Percentiles rank a stretch among this genome's conserved stretches.
Evolutionary conservation across 1,284 basidiomycete genomes (phyloP).

Genomic region (Ceratobasidium papillatum): DNA sequence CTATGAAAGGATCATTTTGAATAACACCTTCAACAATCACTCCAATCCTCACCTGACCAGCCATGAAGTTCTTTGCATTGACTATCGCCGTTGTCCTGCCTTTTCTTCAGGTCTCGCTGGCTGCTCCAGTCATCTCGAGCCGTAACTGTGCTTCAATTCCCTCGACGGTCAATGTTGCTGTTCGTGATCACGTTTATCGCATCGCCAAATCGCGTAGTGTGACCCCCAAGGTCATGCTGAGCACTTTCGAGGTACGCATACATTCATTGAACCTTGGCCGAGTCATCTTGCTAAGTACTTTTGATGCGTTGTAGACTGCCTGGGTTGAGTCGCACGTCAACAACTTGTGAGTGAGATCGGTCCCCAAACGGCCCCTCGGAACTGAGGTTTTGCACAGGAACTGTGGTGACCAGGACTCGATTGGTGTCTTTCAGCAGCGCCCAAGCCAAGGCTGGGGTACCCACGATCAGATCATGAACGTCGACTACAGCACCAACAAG

Average conservation of each 20-base stretch:
- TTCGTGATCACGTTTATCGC: conserved; percentile 36
- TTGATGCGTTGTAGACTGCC: conserved; percentile 15
- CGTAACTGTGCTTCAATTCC: conserved; percentile 20
- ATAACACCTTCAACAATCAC: background rate
- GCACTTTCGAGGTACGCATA: conserved; percentile 34
- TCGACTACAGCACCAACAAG: conserved; percentile 39
- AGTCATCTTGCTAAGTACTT: background rate
- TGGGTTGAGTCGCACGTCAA: conserved; percentile 39
- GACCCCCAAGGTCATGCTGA: conserved; percentile 24
- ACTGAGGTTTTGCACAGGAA: background rate
- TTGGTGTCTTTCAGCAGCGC: conserved; percentile 43
- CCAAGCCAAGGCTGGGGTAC: conserved; percentile 43
- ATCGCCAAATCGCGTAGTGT: conserved; percentile 29
- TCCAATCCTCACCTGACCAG: background rate
- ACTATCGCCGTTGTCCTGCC: conserved; percentile 3
- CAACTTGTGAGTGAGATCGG: conserved; percentile 14
- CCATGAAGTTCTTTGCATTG: conserved; percentile 24
- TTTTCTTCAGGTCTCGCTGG: conserved; percentile 17
- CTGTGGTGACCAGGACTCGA: conserved; percentile 42
- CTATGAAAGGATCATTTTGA: background rate
- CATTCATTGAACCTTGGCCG: background rate
- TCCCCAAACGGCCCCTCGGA: too few species aligned
- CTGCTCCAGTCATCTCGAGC: conserved; percentile 11
- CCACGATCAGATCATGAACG: conserved; percentile 41
- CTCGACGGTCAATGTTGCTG: conserved; percentile 31